Evolutionary conservation across 2,329 filamentous ascomycete genomes (phyloP).

Genomic region (Colletotrichum incanum): DNA sequence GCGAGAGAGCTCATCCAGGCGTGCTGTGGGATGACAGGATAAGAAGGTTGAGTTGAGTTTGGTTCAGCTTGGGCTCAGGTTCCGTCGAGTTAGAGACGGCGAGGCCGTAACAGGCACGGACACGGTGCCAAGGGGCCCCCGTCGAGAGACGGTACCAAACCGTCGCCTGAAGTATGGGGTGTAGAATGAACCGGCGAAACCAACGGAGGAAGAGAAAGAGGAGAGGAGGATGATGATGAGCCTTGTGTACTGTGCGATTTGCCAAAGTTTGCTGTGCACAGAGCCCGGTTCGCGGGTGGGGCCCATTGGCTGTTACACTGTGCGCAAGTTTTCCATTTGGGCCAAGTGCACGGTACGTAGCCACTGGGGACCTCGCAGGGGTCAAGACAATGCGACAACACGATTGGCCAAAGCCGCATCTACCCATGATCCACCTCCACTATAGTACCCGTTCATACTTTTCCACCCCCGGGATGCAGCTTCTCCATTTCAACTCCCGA

Average conservation of each 20-base stretch:
- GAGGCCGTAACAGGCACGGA: not conserved
- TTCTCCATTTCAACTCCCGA: constrained; percentile 22
- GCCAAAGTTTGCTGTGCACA: constrained; percentile 5
- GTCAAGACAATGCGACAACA: not conserved
- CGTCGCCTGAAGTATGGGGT: no score
- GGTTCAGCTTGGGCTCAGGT: not conserved
- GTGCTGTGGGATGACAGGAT: not conserved
- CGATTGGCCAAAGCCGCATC: constrained; percentile 30
- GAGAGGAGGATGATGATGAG: not conserved
- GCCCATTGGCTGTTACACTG: constrained; percentile 13
- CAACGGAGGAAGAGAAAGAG: not conserved
- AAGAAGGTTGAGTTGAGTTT: not conserved
- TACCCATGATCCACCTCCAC: not conserved
- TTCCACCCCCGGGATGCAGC: constrained; percentile 17
- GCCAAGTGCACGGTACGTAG: not conserved
- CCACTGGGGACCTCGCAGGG: not conserved
- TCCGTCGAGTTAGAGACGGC: constrained; percentile 2
- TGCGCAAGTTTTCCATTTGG: constrained; percentile 31
- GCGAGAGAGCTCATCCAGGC: no score
- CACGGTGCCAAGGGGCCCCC: no score
- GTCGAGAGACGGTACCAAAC: not conserved
- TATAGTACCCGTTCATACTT: not conserved
- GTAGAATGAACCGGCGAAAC: not conserved
- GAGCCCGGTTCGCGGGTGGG: constrained; percentile 14
- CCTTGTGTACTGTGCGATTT: constrained; percentile 12